A percentile compares a stretch with the other conserved stretches of the same genome.
These are phyloP conservation scores for Stagonosporopsis rhizophila DNA, from an alignment of 2,329 filamentous ascomycete genomes.

Conservation along the genomic window DNA sequence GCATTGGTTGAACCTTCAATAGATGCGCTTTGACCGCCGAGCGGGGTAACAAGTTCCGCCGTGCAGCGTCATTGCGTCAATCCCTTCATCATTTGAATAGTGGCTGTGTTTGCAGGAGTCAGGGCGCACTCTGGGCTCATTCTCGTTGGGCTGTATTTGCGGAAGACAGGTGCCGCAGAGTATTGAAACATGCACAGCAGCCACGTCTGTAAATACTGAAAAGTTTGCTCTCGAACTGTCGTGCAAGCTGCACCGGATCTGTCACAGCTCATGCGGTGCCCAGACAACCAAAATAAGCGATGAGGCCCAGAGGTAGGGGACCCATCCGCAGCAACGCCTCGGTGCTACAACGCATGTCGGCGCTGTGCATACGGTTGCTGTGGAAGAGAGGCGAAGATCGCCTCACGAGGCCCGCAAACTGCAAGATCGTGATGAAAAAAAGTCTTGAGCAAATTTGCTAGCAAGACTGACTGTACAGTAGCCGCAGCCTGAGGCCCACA, in stretches of 20 bases:
- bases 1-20: conserved; percentile 29
- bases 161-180: conserved; percentile 25
- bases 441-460: conserved; percentile 37
- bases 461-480: conserved; percentile 13
- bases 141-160: conserved; percentile 17
- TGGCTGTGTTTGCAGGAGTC: conserved; percentile 20
- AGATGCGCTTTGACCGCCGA: conserved; percentile 27
- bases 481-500: conserved; percentile 18
- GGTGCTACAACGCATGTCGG: conserved; percentile 14
- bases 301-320: conserved; percentile 2
- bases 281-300: conserved; percentile 18
- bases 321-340: conserved; percentile 21
- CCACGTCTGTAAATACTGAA: conserved; percentile 30
- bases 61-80: conserved; percentile 30
- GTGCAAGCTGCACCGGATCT: conserved; percentile 36
- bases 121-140: conserved; percentile 20
- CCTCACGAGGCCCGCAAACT: conserved; percentile 24
- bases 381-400: conserved; percentile 12
- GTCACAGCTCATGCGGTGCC: conserved; percentile 25
- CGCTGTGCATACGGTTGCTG: conserved; percentile 16
- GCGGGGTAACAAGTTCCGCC: conserved; percentile 30
- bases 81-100: conserved; percentile 28
- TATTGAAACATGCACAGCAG: conserved; percentile 40
- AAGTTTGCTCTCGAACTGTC: conserved; percentile 41
- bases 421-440: conserved; percentile 25